Evolutionary conservation across 2,329 filamentous ascomycete species (phyloP), one percentile per base, ranked within the genome.

Genomic region (Tolypocladium endophyticum): DNA sequence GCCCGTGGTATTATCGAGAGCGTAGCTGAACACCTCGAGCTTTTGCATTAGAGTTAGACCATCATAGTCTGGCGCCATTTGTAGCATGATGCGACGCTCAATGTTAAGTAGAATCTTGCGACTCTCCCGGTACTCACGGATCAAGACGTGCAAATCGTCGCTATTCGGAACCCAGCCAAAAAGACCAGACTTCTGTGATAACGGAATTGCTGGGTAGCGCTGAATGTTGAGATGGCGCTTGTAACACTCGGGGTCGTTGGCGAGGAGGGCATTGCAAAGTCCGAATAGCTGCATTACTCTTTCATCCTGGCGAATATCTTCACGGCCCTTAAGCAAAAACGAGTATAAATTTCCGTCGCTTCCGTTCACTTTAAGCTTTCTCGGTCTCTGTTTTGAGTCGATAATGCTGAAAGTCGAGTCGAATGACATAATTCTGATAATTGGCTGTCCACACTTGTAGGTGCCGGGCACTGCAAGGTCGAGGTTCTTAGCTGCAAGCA

Each of bases 261-360:
- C 83, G 52, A 99, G 84, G 1, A 99, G 83, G 0, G 95, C 99
- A 73, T 99, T 99, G 77, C 93, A 94, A 20, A 99, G 84, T 47
- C 94, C 94, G 70, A 99, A 99, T 39, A 99, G 83, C 75, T 99
- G 94, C 95, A 99, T 99, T 66, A 99, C 94, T 75, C 95, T 88
- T 76, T 99, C 94, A 70, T 99, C 94, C 74, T 99, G 94, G 61
- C 94, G 88, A 65, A 97, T 97, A 78, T 99, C 94, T 76, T 99
- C 94, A 69, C 99, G 95, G 23, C 94, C 94, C 79, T 99, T 99
- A 67, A 99, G 84, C 60, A 90, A 76, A 77, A 96, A 97, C 56
- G 90, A 87, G 72, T 97, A 97, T 3, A 86, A 84, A 63, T 83
- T 85, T 61, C 94, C 94, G 71, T 99, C 93, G 69, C 90, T 96